Base-by-base conservation (phyloP, 192 early-diverging fungal species). In the Linnemannia zychae region DNA sequence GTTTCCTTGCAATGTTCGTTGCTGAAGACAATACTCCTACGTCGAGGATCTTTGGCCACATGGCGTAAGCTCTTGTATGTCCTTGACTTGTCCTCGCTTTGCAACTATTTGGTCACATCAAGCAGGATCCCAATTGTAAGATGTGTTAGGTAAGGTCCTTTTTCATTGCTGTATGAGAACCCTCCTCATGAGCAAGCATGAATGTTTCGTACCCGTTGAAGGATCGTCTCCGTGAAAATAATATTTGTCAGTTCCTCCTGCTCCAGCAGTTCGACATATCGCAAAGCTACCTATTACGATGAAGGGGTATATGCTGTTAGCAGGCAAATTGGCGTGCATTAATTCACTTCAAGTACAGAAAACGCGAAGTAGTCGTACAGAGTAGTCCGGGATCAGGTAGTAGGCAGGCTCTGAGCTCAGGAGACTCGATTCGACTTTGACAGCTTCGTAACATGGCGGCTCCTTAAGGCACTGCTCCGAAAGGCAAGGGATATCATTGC, bases 241-340 rank as follows among this genome's bases (percentile, higher is more conserved):
- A 96, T 77, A 77, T 94, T 93, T 6, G 81, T 87, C 9, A 96
- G 76, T 36, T 91, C 92, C n/a, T 88, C 88, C 65, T 92, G 91
- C 79, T 95, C 93, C 7, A 95, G 86, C n/a, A 96, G 74, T 76
- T 94, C 93, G 4, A 93, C 90, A 76, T 91, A 96, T n/a, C 93
- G 88, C 77, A 90, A 60, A 18, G 83, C 67, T 7, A 88, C 87
- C 88, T 90, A 81, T 50, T 53, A 31, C 34, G 53, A 50, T n/a
- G 60, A 15, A n/a, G 33, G 11, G 74, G 11, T 3, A 63, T 12
- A 22, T 36, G 3, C 24, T 74, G 36, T 33, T 50, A 22, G 17
- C 18, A 3, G 66, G 24, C 9, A 6, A 3, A 44, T 6, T 44
- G 40, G 9, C 40, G 9, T 44, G 9, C 31, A 18, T 49, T 28